These are phyloP conservation scores for Salix exigua DNA, from an alignment of 345 rosid genomes.

Conservation along the genomic window DNA sequence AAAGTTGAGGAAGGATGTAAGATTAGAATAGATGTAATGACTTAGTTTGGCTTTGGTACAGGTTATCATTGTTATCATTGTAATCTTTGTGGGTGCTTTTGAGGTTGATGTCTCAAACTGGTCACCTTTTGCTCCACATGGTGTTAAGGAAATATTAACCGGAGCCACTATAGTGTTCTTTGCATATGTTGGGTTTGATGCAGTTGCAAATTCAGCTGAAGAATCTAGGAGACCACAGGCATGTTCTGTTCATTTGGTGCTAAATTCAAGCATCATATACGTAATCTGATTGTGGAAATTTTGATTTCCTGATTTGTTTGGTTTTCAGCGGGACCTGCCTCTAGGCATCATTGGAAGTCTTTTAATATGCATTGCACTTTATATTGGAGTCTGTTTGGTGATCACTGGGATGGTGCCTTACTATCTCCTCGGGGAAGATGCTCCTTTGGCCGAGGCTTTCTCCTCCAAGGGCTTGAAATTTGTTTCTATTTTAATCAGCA, in stretches of 20 bases:
- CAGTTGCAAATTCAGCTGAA: constrained; percentile 96
- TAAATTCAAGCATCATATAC: neutral
- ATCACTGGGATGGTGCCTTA: constrained; percentile 97
- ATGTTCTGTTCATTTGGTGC: constrained; percentile 11
- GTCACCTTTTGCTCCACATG: constrained; percentile 92
- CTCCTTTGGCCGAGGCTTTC: constrained; percentile 87
- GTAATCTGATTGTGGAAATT: constrained; percentile 3
- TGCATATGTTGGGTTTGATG: constrained; percentile 98
- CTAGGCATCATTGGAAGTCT: constrained; percentile 91
- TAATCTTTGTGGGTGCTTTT: constrained; percentile 74
- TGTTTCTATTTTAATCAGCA: constrained; percentile 70
- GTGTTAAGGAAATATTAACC: constrained; percentile 65
- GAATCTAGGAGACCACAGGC: constrained; percentile 91
- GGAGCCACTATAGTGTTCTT: constrained; percentile 95
- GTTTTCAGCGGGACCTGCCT: constrained; percentile 78
- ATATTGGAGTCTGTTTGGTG: constrained; percentile 83
- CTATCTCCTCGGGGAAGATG: constrained; percentile 71
- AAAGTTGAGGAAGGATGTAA: neutral
- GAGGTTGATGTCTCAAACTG: constrained; percentile 83
- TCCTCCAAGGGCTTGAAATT: constrained; percentile 78
- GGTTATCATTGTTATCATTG: constrained; percentile 77
- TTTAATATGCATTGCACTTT: constrained; percentile 60
- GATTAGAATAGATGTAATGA: neutral
- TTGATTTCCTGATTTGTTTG: constrained; percentile 13
- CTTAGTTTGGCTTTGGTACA: constrained; percentile 24